A percentile compares a stretch with the other conserved stretches of the same genome.
phyloP scores from a whole-genome alignment of 2,329 filamentous ascomycete genomes.

The Ceratocystis harringtonii region DNA sequence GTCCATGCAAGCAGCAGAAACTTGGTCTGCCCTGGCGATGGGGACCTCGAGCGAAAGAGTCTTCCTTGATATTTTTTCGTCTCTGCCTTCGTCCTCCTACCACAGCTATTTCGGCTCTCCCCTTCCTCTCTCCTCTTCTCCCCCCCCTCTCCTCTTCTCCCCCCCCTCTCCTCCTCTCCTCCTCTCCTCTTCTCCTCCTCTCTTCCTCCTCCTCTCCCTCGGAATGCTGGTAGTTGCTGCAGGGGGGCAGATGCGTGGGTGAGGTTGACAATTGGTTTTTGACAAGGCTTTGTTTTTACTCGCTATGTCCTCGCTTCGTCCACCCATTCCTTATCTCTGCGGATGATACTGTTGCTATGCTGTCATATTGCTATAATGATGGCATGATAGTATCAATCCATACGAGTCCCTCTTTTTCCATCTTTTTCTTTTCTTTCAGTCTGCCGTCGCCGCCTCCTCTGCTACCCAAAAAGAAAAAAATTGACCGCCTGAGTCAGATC shows the following conservation, averaged over 20 bases:
- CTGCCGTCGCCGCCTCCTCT: background rate
- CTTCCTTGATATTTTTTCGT: too few species aligned
- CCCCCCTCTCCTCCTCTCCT: background rate
- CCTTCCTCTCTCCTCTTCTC: background rate
- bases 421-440: background rate
- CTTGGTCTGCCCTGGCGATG: too few species aligned
- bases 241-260: background rate
- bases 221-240: slow-evolving; percentile 1
- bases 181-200: background rate
- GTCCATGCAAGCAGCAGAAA: too few species aligned
- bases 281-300: too few species aligned
- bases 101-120: too few species aligned
- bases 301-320: too few species aligned
- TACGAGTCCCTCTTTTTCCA: background rate
- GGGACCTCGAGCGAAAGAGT: too few species aligned
- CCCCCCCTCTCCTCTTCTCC: background rate
- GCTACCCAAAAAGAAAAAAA: background rate
- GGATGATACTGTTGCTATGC: too few species aligned
- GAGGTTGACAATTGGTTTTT: background rate
- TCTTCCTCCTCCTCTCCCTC: background rate
- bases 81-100: too few species aligned
- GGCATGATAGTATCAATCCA: too few species aligned
- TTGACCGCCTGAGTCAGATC: background rate
- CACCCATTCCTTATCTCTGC: too few species aligned
- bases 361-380: too few species aligned